Conservation (phyloP, 495 filamentous ascomycete genomes). For the Bryoglossum gracile region DNA sequence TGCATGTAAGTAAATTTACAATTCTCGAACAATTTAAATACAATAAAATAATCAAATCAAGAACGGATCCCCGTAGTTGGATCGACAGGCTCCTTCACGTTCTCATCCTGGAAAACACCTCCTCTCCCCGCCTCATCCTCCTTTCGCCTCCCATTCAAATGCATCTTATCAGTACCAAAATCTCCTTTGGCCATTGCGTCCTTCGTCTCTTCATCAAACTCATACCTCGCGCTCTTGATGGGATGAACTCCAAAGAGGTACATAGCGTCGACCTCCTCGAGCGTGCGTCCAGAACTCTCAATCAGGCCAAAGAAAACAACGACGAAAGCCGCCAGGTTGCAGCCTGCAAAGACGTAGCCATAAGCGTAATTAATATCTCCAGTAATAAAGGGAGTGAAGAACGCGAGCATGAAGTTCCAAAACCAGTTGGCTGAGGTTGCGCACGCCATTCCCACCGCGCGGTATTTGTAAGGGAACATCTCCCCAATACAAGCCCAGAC, state of each 20-base stretch:
- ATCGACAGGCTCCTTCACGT: not conserved
- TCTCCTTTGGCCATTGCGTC: not conserved
- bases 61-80: no score
- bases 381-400: slow-evolving; percentile 76
- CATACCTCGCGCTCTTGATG: slow-evolving; percentile 53
- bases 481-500: slow-evolving; percentile 77
- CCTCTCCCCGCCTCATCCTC: not conserved
- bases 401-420: slow-evolving; percentile 77
- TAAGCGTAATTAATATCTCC: slow-evolving; percentile 62
- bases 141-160: slow-evolving; percentile 1
- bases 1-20: not conserved
- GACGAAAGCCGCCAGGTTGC: slow-evolving; percentile 54
- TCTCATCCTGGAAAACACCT: slow-evolving; percentile 3
- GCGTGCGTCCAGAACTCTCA: slow-evolving; percentile 58
- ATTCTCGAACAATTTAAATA: no score
- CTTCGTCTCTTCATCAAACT: slow-evolving; percentile 24
- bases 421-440: slow-evolving; percentile 81
- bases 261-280: slow-evolving; percentile 79
- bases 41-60: no score
- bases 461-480: slow-evolving; percentile 72
- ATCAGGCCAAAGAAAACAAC: slow-evolving; percentile 74
- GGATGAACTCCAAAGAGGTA: slow-evolving; percentile 67
- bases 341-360: slow-evolving; percentile 73
- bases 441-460: slow-evolving; percentile 66
- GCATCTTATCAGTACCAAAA: slow-evolving; percentile 12